Base-by-base conservation (phyloP, 345 rosid genomes). In the Eucalyptus cladocalyx region DNA sequence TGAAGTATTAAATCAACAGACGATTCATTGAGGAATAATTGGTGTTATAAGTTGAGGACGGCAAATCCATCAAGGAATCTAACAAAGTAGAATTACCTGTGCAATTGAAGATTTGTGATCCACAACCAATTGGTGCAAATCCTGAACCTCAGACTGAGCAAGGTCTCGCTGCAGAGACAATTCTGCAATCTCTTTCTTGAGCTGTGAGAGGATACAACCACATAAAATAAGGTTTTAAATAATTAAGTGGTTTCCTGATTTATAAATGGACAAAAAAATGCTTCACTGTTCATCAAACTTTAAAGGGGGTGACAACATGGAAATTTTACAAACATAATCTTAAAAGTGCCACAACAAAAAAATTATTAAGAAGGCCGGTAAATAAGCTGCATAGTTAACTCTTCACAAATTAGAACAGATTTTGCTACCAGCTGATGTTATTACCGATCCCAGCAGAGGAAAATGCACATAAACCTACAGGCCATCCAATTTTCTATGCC, bases 101-200 rank as follows among this genome's bases (percentile, higher is more conserved):
- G 91, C 90, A 87, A 51, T 91, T 86, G 93, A 90, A 83, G 92
- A 81, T 90, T 88, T 89, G 89, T 90, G 89, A 90, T 92, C 93
- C 89, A 87, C 93, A 65, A 92, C 91, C 88, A 88, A 80, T 89
- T 83, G 90, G 54, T 90, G 93, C 90, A 95, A 93, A 90, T 93
- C 93, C 93, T 95, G 94, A 89, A 95, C 94, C 93, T 92, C 95
- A 87, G 96, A 91, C 89, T 87, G 90, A 90, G 94, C 96, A 90
- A 90, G 89, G 87, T 95, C 95, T 88, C 94, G 90, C 87, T 94
- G 94, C 87, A 87, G 92, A 81, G 91, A 93, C 92, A 97, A 94
- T 86, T 93, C 93, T 81, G 85, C 50, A 37, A 95, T 91, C 91
- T 96, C 97, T 86, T 92, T 93, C 90, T 92, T 93, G 67, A 98